These are phyloP conservation scores for Tephrocybe sp. DNA, from an alignment of 768 basidiomycete species.

Conservation along the genomic window DNA sequence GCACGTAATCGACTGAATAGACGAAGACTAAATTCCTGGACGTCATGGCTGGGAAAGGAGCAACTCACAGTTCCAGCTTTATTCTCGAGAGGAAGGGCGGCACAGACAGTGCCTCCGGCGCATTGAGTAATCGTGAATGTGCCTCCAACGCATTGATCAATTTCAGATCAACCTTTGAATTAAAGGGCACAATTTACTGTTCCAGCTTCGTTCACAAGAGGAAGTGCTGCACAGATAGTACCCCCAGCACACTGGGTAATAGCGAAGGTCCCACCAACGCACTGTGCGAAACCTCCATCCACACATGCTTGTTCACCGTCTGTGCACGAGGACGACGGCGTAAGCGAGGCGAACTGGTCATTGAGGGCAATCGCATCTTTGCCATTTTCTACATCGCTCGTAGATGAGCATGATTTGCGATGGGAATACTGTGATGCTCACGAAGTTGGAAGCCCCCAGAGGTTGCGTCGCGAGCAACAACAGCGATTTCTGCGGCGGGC, in stretches of 20 bases:
- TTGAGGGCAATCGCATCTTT: slow-evolving; percentile 20
- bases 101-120: slow-evolving; percentile 27
- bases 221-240: slow-evolving; percentile 28
- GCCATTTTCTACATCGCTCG: slow-evolving; percentile 13
- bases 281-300: slow-evolving; percentile 22
- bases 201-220: slow-evolving; percentile 28
- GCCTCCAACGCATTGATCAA: slow-evolving; percentile 24
- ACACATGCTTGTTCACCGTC: slow-evolving; percentile 23
- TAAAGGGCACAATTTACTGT: slow-evolving; percentile 18
- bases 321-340: slow-evolving; percentile 22
- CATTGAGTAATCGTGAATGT: slow-evolving; percentile 27
- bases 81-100: slow-evolving; percentile 29
- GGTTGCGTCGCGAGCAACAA: background rate
- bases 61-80: slow-evolving; percentile 24
- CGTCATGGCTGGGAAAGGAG: too few relatives aligned
- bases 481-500: background rate
- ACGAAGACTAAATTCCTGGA: too few relatives aligned
- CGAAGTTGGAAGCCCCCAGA: slow-evolving; percentile 10
- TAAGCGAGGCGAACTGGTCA: slow-evolving; percentile 26
- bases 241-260: slow-evolving; percentile 28
- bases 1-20: too few relatives aligned
- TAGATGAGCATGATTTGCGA: background rate
- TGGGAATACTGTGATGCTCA: background rate
- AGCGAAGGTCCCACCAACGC: slow-evolving; percentile 22
- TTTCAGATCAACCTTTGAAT: too few relatives aligned